Base-by-base conservation (phyloP, 1,284 basidiomycete genomes). In the Golubevia sp. region DNA sequence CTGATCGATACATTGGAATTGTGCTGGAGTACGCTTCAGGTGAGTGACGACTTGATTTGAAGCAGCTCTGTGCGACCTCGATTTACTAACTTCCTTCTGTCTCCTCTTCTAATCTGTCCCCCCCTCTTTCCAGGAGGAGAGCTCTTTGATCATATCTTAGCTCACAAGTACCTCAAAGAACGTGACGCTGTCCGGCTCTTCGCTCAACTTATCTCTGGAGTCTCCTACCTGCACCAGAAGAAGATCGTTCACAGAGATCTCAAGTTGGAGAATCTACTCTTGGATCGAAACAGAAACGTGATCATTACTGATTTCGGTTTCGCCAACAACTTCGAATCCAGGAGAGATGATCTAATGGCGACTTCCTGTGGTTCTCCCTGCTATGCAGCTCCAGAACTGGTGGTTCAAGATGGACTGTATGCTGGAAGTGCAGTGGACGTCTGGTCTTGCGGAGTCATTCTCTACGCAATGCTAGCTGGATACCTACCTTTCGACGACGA, bases 401-500 rank as follows among this genome's bases (percentile, higher is more conserved):
- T 99, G 83, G 95, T 99, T 67, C 93, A 93, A 51, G 97, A 99
- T 80, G 97, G 97, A 27, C 88, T 95, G 15, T 99, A 99, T 77
- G 93, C 97, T 48, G 97, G 97, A 23, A 94, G 92, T n/a, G 95
- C 97, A 1, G 97, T 99, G 64, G 97, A 99, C 78, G 96, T 99
- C 75, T 99, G 97, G 97, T 94, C 92, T 13, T 99, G 97, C 76
- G 97, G 97, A 68, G 97, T 99, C 70, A 99, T 99, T 75, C 88
- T 99, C 4, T 99, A 98, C 84, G 97, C 97, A 61, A 99, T 99
- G 96, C 89, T 99, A 11, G 94, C 96, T 1, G 97, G 97, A 6
- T 99, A 99, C 83, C 90, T 99, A 30, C 97, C 97, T n/a, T 99
- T 98, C 84, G 97, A 99, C 85, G 97, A 99, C 84, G 97, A 99